Evolutionary conservation across 768 basidiomycete genomes (phyloP), one percentile per base, ranked within the genome.

Genomic region (Terana coerulea): DNA sequence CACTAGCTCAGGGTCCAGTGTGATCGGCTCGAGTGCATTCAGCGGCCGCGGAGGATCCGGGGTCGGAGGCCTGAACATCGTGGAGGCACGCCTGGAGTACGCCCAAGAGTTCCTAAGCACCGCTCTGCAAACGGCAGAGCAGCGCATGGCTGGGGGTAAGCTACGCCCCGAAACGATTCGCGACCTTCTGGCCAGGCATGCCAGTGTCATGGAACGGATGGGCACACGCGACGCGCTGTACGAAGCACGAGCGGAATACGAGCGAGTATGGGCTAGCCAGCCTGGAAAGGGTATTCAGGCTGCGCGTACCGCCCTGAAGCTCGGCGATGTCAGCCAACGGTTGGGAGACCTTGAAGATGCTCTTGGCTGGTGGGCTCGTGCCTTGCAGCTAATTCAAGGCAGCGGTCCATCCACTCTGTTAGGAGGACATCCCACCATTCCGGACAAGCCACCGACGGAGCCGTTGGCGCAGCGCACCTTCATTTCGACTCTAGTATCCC

Each of bases 321-420:
- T 91, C 1, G 88, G 88, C 11, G 79, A 89, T 62, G 64, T 90
- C 49, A 79, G 73, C 62, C 69, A 72, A 45, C 75, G 81, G 30
- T 66, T 88, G 22, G 80, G 80, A 5, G 69, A 80, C 21, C 57
- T 65, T 8, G 68, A 71, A 8, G 78, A 78, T 37, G 86, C 86
- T 4, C 59, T 85, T 37, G 59, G 69, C 24, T 90, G 88, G 88
- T 91, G 88, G 88, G 61, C 69, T 8, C 76, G 77, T 35, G 74
- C 85, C 11, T 69, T 86, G 24, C 65, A 71, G 39, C 67, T 87
- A 25, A 68, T 71, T 14, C 64, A 68, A 51, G 72, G 69, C n/a
- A 43, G 51, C 11, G 61, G 62, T 3, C 55, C 62, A 14, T 52
- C 66, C 34, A 37, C 54, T 30, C 51, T 58, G 47, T 15, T 50